Conservation (phyloP, 345 rosid genomes). For the Brassica nigra region DNA sequence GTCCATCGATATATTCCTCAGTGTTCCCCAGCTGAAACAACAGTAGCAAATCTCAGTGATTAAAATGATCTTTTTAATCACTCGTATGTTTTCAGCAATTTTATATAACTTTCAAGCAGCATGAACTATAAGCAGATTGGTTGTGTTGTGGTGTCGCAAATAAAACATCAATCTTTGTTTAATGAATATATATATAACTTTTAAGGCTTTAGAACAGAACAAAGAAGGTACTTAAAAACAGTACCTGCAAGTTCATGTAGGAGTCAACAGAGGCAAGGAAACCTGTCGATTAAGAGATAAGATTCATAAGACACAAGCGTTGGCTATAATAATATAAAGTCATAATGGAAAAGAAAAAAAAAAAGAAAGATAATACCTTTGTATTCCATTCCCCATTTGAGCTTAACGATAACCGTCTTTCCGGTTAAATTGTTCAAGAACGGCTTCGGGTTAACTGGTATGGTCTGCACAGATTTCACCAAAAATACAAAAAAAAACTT, state of each 20-base stretch:
- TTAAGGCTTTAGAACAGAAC: too few species aligned
- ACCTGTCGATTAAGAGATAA: slow-evolving; percentile 45
- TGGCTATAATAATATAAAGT: background rate
- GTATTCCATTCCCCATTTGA: slow-evolving; percentile 97
- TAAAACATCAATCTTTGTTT: background rate
- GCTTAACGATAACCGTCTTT: slow-evolving; percentile 80
- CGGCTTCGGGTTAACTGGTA: slow-evolving; percentile 86
- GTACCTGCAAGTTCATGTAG: slow-evolving; percentile 95
- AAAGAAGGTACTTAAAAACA: background rate
- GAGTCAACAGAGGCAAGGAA: slow-evolving; percentile 94
- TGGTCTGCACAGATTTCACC: slow-evolving; percentile 52
- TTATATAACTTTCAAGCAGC: background rate
- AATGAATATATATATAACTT: too few species aligned
- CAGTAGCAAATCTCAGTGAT: slow-evolving; percentile 9
- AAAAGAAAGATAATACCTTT: slow-evolving; percentile 46
- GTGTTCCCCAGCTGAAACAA: slow-evolving; percentile 77
- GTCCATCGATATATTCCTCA: slow-evolving; percentile 85
- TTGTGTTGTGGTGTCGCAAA: background rate
- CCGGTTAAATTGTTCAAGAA: slow-evolving; percentile 93
- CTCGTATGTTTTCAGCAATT: background rate
- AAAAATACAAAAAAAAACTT: background rate
- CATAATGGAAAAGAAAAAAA: too few species aligned
- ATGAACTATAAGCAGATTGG: background rate
- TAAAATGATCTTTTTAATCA: background rate
- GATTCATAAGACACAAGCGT: background rate